Evolutionary conservation across 345 rosid species (phyloP).

Genomic region (Toxicodendron radicans): DNA sequence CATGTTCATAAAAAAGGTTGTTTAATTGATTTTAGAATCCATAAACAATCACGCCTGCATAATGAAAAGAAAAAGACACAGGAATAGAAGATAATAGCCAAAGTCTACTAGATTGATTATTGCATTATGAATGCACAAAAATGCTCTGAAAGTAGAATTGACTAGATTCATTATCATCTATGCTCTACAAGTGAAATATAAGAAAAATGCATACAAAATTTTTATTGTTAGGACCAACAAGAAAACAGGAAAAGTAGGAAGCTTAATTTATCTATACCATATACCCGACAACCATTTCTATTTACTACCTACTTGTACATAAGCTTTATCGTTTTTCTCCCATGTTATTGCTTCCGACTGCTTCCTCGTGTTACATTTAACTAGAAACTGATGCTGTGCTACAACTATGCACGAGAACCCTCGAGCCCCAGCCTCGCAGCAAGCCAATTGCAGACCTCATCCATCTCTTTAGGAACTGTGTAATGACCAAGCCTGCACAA

Average conservation of each 20-base stretch:
- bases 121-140: slow-evolving; percentile 9
- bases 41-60: background rate
- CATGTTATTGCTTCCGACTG: slow-evolving; percentile 31
- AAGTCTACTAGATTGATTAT: background rate
- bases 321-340: slow-evolving; percentile 10
- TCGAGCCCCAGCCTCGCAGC: slow-evolving; percentile 70
- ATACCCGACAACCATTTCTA: slow-evolving; percentile 25
- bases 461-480: slow-evolving; percentile 86
- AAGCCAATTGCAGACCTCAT: slow-evolving; percentile 77
- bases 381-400: slow-evolving; percentile 16
- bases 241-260: slow-evolving; percentile 22
- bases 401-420: slow-evolving; percentile 41
- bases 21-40: background rate
- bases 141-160: slow-evolving; percentile 17
- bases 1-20: too few species aligned
- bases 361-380: slow-evolving; percentile 25
- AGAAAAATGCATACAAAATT: slow-evolving; percentile 26
- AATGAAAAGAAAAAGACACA: background rate
- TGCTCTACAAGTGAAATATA: slow-evolving; percentile 19
- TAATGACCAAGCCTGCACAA: slow-evolving; percentile 84
- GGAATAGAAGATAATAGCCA: background rate
- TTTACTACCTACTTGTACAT: slow-evolving; percentile 24
- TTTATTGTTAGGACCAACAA: slow-evolving; percentile 32
- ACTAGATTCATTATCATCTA: slow-evolving; percentile 6
- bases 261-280: slow-evolving; percentile 40